A percentile compares a stretch with the other conserved stretches of the same genome.
Conservation (phyloP, 768 basidiomycete genomes). For the Polyporus arcularius region DNA sequence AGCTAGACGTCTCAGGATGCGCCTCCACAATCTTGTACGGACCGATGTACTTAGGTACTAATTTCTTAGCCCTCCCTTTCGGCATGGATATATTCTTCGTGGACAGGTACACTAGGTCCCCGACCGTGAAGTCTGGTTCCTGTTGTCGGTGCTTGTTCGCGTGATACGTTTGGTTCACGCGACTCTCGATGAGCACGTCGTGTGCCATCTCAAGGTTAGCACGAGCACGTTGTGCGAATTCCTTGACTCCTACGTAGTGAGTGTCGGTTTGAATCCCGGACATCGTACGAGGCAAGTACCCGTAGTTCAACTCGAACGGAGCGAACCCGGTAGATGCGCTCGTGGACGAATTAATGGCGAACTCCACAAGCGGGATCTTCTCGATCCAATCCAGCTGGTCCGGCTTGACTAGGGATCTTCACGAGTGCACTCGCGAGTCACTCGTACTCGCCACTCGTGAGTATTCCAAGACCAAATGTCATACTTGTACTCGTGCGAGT, state of each 20-base stretch:
- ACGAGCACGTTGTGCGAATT: slow-evolving; percentile 27
- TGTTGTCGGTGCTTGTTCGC: slow-evolving; percentile 29
- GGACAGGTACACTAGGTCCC: slow-evolving; percentile 37
- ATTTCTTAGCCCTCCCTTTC: slow-evolving; percentile 34
- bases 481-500: too few relatives aligned
- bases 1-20: slow-evolving; percentile 26
- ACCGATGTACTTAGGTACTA: slow-evolving; percentile 40
- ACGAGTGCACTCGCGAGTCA: too few relatives aligned
- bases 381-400: slow-evolving; percentile 34
- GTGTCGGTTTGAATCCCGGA: not conserved
- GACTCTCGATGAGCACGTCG: slow-evolving; percentile 37
- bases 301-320: slow-evolving; percentile 32
- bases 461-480: too few relatives aligned
- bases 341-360: slow-evolving; percentile 38
- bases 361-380: slow-evolving; percentile 35
- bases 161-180: slow-evolving; percentile 31
- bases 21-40: slow-evolving; percentile 34
- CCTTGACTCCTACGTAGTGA: slow-evolving; percentile 21
- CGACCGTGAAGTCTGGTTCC: slow-evolving; percentile 21
- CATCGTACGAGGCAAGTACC: slow-evolving; percentile 17
- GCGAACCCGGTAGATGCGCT: slow-evolving; percentile 36
- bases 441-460: too few relatives aligned
- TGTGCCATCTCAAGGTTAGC: slow-evolving; percentile 34
- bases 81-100: slow-evolving; percentile 38
- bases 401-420: too few relatives aligned